Conservation (phyloP, 805 yeast species). For the Metschnikowia henanensis region DNA sequence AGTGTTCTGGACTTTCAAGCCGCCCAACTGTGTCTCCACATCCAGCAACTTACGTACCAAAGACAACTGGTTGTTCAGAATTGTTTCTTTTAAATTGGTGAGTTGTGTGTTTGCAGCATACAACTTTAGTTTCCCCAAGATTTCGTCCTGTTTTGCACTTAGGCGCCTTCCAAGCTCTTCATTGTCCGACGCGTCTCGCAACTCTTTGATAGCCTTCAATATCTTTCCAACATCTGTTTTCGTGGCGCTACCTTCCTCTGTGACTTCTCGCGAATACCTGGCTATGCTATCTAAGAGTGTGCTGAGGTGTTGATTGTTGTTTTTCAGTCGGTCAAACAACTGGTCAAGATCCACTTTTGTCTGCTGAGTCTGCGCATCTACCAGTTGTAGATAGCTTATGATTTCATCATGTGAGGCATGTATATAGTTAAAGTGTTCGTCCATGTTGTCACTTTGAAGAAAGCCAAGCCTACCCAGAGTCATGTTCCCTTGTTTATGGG, state of each 20-base stretch:
- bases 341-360: conserved; percentile 36
- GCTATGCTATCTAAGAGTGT: conserved; percentile 35
- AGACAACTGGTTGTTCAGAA: background rate
- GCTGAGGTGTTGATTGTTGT: conserved; percentile 39
- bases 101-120: background rate
- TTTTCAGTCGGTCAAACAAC: conserved; percentile 39
- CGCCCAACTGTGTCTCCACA: conserved; percentile 7
- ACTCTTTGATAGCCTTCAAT: conserved; percentile 19
- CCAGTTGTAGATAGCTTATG: conserved; percentile 27
- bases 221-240: conserved; percentile 29
- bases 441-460: conserved; percentile 33
- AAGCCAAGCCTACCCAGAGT: conserved; percentile 28
- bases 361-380: conserved; percentile 37
- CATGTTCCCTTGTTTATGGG: conserved; percentile 21
- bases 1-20: conserved; percentile 8
- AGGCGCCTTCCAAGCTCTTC: background rate
- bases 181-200: background rate
- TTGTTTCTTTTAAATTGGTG: background rate
- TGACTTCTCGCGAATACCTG: conserved; percentile 34
- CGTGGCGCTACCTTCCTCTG: conserved; percentile 37
- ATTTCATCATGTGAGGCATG: conserved; percentile 28
- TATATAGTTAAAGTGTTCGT: conserved; percentile 32
- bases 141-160: conserved; percentile 3
- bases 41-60: conserved; percentile 7
- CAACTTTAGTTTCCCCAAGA: background rate